phyloP scores from a whole-genome alignment of 2,329 filamentous ascomycete species.

The Talaromyces atroroseus region DNA sequence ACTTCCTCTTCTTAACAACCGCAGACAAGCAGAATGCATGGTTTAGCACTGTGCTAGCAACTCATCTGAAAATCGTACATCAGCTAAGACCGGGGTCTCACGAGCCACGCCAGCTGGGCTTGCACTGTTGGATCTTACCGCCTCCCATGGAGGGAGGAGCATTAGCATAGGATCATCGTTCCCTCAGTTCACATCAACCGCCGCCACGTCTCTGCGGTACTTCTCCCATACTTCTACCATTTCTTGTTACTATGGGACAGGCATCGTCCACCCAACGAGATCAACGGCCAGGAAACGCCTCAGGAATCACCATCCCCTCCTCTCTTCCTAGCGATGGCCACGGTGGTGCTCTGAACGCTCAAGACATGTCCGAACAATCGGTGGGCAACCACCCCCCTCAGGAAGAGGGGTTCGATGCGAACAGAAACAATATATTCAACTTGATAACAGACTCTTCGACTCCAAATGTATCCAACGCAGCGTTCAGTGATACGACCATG shows the following conservation, averaged over 20 bases:
- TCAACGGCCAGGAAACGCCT: slow-evolving; percentile 23
- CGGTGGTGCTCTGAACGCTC: slow-evolving; percentile 30
- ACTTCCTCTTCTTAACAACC: not conserved
- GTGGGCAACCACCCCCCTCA: slow-evolving; percentile 19
- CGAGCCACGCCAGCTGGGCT: not conserved
- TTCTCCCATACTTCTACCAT: slow-evolving; percentile 17
- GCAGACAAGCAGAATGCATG: not conserved
- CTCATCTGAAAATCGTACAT: not conserved
- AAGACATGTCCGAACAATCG: slow-evolving; percentile 23
- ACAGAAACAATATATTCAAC: slow-evolving; percentile 11
- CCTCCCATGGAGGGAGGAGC: slow-evolving; percentile 12
- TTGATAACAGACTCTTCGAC: slow-evolving; percentile 7
- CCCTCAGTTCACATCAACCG: slow-evolving; percentile 5
- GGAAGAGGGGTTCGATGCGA: slow-evolving; percentile 8
- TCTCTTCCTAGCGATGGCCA: slow-evolving; percentile 25
- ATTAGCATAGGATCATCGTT: not conserved
- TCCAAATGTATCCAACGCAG: not conserved
- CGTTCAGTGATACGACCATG: slow-evolving; percentile 1
- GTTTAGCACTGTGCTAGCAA: not conserved
- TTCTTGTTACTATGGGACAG: slow-evolving; percentile 39
- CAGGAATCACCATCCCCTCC: slow-evolving; percentile 19
- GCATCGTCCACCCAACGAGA: slow-evolving; percentile 38
- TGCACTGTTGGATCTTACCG: slow-evolving; percentile 9
- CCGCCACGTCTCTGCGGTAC: slow-evolving; percentile 9
- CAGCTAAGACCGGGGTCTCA: not conserved